Conservation (phyloP, 2,329 filamentous ascomycete genomes). For the Talaromyces sp. region DNA sequence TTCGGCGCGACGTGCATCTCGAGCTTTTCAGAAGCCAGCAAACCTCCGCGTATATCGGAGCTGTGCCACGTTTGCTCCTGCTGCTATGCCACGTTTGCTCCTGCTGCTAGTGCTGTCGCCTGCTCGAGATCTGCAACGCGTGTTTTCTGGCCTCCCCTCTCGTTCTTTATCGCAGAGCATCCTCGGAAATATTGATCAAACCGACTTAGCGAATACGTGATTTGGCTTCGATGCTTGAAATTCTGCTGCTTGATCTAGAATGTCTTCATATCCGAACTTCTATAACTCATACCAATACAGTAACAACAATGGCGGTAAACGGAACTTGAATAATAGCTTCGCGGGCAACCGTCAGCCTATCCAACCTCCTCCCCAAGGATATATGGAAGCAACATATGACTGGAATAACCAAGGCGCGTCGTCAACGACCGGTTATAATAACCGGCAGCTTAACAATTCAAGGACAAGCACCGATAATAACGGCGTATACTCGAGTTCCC, state of each 20-base stretch:
- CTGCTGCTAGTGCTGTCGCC: not conserved
- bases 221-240: not conserved
- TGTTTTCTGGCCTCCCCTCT: not conserved
- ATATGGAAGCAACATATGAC: conserved; percentile 6
- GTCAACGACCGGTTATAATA: not conserved
- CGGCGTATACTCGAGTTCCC: conserved; percentile 5
- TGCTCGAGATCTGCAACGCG: not conserved
- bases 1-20: not conserved
- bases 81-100: not conserved
- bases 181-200: not conserved
- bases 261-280: conserved; percentile 9
- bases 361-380: conserved; percentile 6
- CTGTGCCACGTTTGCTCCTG: not conserved
- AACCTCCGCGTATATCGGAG: not conserved
- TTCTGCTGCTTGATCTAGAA: not conserved
- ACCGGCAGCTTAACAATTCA: not conserved
- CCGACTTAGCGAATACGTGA: not conserved
- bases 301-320: conserved; percentile 2
- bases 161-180: not conserved
- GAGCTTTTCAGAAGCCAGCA: not conserved
- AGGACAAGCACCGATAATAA: not conserved
- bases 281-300: conserved; percentile 6
- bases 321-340: not conserved
- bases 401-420: conserved; percentile 8
- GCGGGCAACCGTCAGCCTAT: conserved; percentile 5